These are phyloP conservation scores for Omphalotus olearius DNA, from an alignment of 1,284 basidiomycete species.

Conservation along the genomic window DNA sequence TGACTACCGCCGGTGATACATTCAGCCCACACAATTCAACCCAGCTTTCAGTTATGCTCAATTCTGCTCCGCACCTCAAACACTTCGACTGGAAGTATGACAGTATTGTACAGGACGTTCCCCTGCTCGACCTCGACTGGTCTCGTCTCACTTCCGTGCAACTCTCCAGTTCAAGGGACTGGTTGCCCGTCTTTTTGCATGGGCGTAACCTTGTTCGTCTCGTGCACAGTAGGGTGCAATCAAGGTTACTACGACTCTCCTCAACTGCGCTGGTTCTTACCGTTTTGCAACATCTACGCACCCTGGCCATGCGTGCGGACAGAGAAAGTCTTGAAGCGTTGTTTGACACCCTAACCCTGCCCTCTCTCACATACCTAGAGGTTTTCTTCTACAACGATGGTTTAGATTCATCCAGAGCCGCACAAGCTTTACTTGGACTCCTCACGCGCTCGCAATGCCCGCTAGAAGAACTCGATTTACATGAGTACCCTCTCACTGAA, in stretches of 20 bases:
- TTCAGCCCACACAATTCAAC: too few relatives aligned
- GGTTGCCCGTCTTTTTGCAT: neutral
- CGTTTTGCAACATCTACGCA: neutral
- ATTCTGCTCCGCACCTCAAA: neutral
- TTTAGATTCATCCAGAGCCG: neutral
- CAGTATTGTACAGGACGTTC: neutral
- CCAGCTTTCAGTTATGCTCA: neutral
- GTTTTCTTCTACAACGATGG: neutral
- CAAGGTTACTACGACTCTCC: neutral
- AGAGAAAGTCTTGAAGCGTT: neutral
- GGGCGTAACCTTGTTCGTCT: neutral
- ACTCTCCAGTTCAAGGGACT: neutral
- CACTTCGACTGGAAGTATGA: neutral
- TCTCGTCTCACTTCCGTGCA: neutral
- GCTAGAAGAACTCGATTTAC: conserved; percentile 12
- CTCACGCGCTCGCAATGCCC: conserved; percentile 13
- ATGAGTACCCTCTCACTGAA: conserved; percentile 1
- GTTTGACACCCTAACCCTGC: conserved; percentile 4
- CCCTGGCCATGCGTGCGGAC: neutral
- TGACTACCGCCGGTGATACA: too few relatives aligned
- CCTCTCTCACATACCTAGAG: conserved; percentile 9
- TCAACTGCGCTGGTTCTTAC: neutral
- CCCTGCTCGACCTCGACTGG: neutral
- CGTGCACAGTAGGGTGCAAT: too few relatives aligned
- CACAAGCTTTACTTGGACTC: conserved; percentile 5